These are phyloP conservation scores for Hibiscus tridactylites DNA, from an alignment of 345 rosid genomes.

Conservation along the genomic window DNA sequence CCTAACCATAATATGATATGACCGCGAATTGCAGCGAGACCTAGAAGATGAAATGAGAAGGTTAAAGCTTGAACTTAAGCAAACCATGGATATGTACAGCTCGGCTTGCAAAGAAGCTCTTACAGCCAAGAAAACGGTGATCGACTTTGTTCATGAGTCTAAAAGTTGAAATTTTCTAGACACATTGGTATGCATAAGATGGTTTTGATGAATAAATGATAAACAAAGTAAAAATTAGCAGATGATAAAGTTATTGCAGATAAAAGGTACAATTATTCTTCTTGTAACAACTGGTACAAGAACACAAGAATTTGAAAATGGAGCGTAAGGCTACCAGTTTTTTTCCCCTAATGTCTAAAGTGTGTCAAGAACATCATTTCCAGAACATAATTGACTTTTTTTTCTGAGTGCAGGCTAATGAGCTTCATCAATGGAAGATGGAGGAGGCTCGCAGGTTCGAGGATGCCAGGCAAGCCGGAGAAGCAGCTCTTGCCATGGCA, in stretches of 20 bases:
- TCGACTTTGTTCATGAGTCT: no score
- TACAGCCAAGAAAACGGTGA: slow-evolving; percentile 61
- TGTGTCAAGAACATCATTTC: not conserved
- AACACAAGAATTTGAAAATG: no score
- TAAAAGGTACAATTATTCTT: no score
- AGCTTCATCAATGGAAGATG: slow-evolving; percentile 58
- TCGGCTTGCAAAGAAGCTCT: slow-evolving; percentile 90
- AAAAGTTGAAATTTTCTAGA: no score
- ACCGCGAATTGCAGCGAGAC: slow-evolving; percentile 36
- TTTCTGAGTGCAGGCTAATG: slow-evolving; percentile 44
- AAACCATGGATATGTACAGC: slow-evolving; percentile 88
- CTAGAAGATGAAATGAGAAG: slow-evolving; percentile 85
- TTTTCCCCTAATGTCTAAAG: not conserved
- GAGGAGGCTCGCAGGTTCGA: slow-evolving; percentile 59
- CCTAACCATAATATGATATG: slow-evolving; percentile 4
- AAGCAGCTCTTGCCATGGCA: slow-evolving; percentile 63
- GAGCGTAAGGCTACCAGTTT: no score
- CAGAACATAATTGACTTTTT: not conserved
- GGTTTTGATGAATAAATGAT: no score
- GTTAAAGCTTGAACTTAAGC: slow-evolving; percentile 75
- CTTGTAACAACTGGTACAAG: no score
- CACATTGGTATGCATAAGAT: no score
- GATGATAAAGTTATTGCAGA: no score
- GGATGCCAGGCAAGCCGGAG: slow-evolving; percentile 71
- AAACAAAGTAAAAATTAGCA: no score